Evolutionary conservation across 2,329 filamentous ascomycete species (phyloP), one percentile per base, ranked within the genome.

Genomic region (Pseudovirgaria hyperparasitica): DNA sequence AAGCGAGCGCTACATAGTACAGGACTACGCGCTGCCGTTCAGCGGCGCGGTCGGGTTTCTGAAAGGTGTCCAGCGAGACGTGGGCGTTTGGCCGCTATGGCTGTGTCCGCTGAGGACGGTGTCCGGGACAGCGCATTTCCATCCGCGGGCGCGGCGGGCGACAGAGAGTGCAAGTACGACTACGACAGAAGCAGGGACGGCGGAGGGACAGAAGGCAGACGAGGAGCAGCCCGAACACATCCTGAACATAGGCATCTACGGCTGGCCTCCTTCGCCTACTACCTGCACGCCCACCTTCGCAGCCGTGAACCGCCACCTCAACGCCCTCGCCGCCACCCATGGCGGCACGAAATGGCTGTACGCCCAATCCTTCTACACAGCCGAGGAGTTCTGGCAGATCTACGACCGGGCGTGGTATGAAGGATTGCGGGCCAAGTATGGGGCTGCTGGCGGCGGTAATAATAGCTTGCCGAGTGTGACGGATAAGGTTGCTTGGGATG

Each of bases 301-400:
- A 6, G 39, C 42, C 1, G 54, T 60, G 26, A 81, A 81, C 45
- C 63, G 71, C 1, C 60, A 58, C 1, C 55, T 82, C 1, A 76
- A 81, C 50, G 52, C 57, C 6, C 70, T 67, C 29, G 58, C 79
- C 0, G 60, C 62, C 6, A 63, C 67, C 15, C 58, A 76, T 5
- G 60, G 66, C 3, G 76, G 76, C 5, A 73, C 71, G 57, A 80
- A 80, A 50, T 78, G 72, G 59, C 52, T 82, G 2, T 82, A 82
- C 35, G 73, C 74, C 1, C 74, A 80, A 31, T 70, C 72, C 0
- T 80, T 74, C 48, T 78, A 78, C 46, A 68, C 63, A 3, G 67
- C 76, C 43, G 62, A 68, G 0, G 76, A 81, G 36, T 82, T 82
- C 45, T 80, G 76, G 75, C 47, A 56, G 7, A 60, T 69, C 28